These are phyloP conservation scores for Ampelomyces quisqualis DNA, from an alignment of 2,329 filamentous ascomycete species.

Conservation along the genomic window DNA sequence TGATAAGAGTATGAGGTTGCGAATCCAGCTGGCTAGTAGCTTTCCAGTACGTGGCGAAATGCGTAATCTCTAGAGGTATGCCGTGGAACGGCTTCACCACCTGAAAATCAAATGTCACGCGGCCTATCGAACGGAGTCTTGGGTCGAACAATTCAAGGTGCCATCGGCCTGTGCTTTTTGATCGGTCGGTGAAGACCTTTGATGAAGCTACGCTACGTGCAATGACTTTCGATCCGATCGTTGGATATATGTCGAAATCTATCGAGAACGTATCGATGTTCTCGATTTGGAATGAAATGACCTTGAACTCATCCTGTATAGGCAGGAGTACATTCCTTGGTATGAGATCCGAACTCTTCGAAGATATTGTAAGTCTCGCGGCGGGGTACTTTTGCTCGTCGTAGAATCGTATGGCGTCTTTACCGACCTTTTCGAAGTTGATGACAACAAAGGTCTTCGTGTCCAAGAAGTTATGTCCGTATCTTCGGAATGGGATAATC, in stretches of 20 bases:
- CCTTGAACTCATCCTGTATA: constrained; percentile 91
- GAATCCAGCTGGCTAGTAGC: constrained; percentile 90
- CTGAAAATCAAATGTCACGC: constrained; percentile 91
- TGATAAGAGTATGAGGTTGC: constrained; percentile 82
- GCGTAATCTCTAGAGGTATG: constrained; percentile 90
- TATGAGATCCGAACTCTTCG: constrained; percentile 92
- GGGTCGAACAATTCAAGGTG: constrained; percentile 91
- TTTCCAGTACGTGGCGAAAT: constrained; percentile 99
- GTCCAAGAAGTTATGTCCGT: constrained; percentile 97
- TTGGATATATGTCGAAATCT: constrained; percentile 96
- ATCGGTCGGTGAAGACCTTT: constrained; percentile 74
- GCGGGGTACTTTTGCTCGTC: constrained; percentile 96
- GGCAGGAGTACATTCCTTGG: constrained; percentile 94
- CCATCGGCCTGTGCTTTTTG: constrained; percentile 75
- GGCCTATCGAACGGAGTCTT: constrained; percentile 84
- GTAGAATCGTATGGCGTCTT: constrained; percentile 86
- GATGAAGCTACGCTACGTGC: constrained; percentile 92
- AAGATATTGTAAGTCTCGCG: constrained; percentile 91
- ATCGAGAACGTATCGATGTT: constrained; percentile 89
- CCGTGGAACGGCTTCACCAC: constrained; percentile 96
- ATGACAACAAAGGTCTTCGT: constrained; percentile 96
- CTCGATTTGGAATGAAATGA: constrained; percentile 94
- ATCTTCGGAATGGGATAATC: constrained; percentile 90
- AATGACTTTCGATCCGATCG: constrained; percentile 96
- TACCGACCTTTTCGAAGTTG: constrained; percentile 74